Conservation (phyloP, 371 early-diverging fungal genomes). For the Mortierella sp. region DNA sequence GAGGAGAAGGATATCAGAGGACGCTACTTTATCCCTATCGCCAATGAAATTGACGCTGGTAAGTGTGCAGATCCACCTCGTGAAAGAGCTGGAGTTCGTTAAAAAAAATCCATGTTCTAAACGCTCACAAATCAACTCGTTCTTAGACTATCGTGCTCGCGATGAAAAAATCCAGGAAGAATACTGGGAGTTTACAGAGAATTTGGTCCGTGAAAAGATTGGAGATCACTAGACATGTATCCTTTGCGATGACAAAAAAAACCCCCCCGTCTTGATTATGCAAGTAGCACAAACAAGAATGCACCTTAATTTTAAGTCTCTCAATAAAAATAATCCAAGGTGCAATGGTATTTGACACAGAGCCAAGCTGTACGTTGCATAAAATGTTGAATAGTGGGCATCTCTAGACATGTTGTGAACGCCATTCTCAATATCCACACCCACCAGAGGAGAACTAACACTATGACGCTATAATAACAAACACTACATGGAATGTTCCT, state of each 20-base stretch:
- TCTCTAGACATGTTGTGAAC: no score
- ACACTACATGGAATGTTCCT: no score
- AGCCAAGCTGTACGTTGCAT: no score
- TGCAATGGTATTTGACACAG: no score
- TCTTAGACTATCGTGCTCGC: neutral
- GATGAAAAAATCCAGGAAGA: slow-evolving; percentile 19
- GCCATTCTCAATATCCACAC: no score
- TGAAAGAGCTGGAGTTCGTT: neutral
- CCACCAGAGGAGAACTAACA: no score
- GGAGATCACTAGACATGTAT: slow-evolving; percentile 21
- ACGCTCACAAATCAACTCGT: neutral
- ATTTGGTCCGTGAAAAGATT: slow-evolving; percentile 28
- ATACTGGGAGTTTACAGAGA: slow-evolving; percentile 38
- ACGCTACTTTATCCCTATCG: slow-evolving; percentile 39
- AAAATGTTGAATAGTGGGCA: no score
- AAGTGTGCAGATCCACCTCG: slow-evolving; percentile 8
- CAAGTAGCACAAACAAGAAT: no score
- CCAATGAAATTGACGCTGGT: slow-evolving; percentile 29
- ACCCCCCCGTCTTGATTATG: no score
- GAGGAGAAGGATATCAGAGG: slow-evolving; percentile 29
- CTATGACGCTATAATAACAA: no score
- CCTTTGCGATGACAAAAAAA: slow-evolving; percentile 1
- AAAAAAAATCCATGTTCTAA: neutral
- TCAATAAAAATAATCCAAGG: no score
- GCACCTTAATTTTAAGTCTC: no score